Conservation (phyloP, 2,329 filamentous ascomycete genomes). For the Colletotrichum tropicale region DNA sequence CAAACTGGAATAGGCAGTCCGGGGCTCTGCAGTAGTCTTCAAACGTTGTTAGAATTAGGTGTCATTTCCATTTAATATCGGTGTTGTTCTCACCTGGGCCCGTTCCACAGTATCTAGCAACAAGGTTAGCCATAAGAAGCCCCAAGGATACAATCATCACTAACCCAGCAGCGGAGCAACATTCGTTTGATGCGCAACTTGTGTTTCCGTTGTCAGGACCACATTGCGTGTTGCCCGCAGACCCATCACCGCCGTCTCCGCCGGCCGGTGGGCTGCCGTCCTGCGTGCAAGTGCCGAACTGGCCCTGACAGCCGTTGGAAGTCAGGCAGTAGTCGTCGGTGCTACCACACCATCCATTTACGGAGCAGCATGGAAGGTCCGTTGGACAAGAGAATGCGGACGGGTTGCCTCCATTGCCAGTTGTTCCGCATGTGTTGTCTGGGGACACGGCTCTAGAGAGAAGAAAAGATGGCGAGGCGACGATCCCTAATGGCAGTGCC, state of each 20-base stretch:
- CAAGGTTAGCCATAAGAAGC: constrained; percentile 31
- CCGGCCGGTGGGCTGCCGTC: background rate
- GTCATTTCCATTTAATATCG: background rate
- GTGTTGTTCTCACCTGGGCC: background rate
- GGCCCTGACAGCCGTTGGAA: constrained; percentile 39
- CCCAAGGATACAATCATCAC: background rate
- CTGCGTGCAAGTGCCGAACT: constrained; percentile 26
- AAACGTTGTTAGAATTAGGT: background rate
- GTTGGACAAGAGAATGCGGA: constrained; percentile 1
- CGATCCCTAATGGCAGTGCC: background rate
- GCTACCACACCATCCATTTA: constrained; percentile 39
- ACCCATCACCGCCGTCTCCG: background rate
- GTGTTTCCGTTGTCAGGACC: constrained; percentile 30
- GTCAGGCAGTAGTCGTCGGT: constrained; percentile 39
- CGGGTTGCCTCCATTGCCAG: constrained; percentile 7
- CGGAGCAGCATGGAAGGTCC: constrained; percentile 28
- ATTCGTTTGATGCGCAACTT: constrained; percentile 26
- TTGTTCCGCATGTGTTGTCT: constrained; percentile 11
- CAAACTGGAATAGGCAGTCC: constrained; percentile 58
- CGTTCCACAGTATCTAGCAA: constrained; percentile 7
- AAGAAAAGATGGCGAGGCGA: background rate
- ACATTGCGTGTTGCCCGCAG: constrained; percentile 45
- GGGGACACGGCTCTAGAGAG: background rate
- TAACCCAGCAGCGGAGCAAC: constrained; percentile 31
- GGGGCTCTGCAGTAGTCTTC: constrained; percentile 51